Base-by-base conservation (phyloP, 306 rosid species). In the Rosa persica region DNA sequence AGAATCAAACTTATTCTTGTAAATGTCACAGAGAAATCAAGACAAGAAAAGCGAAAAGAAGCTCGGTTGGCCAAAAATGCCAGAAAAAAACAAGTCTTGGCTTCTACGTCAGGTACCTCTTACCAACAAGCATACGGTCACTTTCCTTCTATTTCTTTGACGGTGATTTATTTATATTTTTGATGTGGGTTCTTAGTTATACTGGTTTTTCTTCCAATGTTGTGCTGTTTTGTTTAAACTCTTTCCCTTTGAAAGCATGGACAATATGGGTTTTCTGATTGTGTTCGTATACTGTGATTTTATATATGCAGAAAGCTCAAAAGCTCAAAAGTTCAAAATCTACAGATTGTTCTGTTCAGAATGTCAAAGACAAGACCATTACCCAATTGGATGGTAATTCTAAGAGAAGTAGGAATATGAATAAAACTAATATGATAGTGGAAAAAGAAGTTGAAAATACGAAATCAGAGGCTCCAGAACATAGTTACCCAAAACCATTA, bases 31-130 rank as follows among this genome's bases (percentile, higher is more conserved):
- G 89, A 85, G 58, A 87, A 86, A 73, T 86, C 97, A 17, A 93
- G 92, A 20, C 80, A 90, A 58, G 92, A 90, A 76, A 87, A 80
- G 43, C 85, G 95, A 66, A 92, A 92, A 79, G 93, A 90, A 68
- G 86, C 93, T 64, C 93, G 93, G 22, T 77, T 81, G 78, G 87
- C 77, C 1, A 90, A 87, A 77, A 90, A 85, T 78, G 85, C 87
- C 12, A 77, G 81, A 16, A 90, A 81, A 81, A 49, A 84, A 84
- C 70, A 82, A 89, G 65, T 83, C 88, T 22, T 85, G 92, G 89
- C 90, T 90, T 58, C 87, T 70, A 38, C 85, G 67, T 48, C 90
- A 87, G 90, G 97, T 92, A 72, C 19, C 22, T 6, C 44, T 12
- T 69, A 44, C 20, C 15, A 12, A 22, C 49, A 54, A 20, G 42